Evolutionary conservation across 2,329 filamentous ascomycete species (phyloP), one percentile per base, ranked within the genome.

Genomic region (Myriangium duriaei): DNA sequence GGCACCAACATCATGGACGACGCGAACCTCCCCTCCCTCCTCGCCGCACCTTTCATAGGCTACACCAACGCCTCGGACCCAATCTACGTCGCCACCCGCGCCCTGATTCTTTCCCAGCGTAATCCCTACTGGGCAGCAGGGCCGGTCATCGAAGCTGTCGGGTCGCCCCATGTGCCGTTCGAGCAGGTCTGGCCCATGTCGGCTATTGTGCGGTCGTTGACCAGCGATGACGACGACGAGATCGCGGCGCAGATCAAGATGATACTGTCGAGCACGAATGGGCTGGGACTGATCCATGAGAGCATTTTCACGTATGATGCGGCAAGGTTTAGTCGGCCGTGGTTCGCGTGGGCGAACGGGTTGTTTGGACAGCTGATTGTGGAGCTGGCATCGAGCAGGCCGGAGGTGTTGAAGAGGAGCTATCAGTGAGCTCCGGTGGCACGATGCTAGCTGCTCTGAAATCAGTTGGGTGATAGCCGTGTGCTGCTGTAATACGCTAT

Each of bases 1-100:
- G 52, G 51, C 11, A 53, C 56, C 38, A 77, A 72, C 45, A 63
- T 79, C 35, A 81, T 81, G 77, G 79, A 82, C 49, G 78, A 82
- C 41, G 76, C 78, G 19, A 82, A 82, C 45, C 74, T 82, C 34
- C 78, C 79, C 0, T 76, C 71, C 10, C 65, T 82, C 3, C 65
- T 82, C 29, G 72, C 73, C 2, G 68, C 76, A 15, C 76, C 78
- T 1, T 73, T 81, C 49, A 60, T 79, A 37, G 72, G 74, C 6
- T 81, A 76, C 41, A 47, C 61, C 1, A 51, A 62, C 30, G 43
- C 33, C 14, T 49, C 58, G 17, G 59, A 67, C 29, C 38, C 48
- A 1, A 57, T 61, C 10, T 69, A 70, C 43, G 54, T 59, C 21
- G 63, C 62, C 45, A 70, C 67, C 4, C 59, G 67, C 11, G 45